phyloP scores from a whole-genome alignment of 306 rosid species.

The Adenanthera pavonina region DNA sequence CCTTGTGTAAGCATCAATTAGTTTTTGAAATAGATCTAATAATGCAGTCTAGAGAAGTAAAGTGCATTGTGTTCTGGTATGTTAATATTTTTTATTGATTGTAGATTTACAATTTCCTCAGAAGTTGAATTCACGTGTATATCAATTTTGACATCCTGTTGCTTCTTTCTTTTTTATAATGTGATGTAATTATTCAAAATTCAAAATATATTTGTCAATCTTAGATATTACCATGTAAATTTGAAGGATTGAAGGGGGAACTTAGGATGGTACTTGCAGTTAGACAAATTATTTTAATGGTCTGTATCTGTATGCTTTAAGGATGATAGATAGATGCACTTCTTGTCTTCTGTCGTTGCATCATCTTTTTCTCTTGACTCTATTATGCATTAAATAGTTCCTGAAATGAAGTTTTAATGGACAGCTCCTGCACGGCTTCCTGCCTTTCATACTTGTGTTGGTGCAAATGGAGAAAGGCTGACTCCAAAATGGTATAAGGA shows the following conservation, averaged over 20 bases:
- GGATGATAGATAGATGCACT: not conserved
- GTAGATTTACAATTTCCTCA: not conserved
- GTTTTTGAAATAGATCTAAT: constrained; percentile 12
- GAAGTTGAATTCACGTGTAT: not conserved
- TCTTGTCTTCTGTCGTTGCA: constrained; percentile 4
- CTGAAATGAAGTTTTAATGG: constrained; percentile 39
- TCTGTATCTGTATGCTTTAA: not conserved
- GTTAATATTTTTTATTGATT: not conserved
- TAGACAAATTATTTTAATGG: not conserved
- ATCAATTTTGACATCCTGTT: not conserved
- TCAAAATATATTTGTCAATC: not conserved
- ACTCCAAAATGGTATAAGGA: constrained; percentile 97
- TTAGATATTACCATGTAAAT: constrained; percentile 10
- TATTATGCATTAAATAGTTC: constrained; percentile 21
- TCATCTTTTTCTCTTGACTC: not conserved
- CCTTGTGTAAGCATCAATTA: not conserved
- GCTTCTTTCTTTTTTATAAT: not conserved
- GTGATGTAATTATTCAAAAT: not conserved
- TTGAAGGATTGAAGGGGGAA: not conserved
- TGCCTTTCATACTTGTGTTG: constrained; percentile 96
- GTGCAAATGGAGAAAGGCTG: constrained; percentile 89
- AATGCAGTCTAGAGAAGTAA: constrained; percentile 13
- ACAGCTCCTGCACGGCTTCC: constrained; percentile 93
- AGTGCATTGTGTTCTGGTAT: not conserved
- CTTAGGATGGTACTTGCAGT: constrained; percentile 3